Percentiles rank a stretch among this genome's conserved stretches.
Evolutionary conservation across 1,284 basidiomycete genomes (phyloP).

Genomic region (Thecaphora thlaspeos): DNA sequence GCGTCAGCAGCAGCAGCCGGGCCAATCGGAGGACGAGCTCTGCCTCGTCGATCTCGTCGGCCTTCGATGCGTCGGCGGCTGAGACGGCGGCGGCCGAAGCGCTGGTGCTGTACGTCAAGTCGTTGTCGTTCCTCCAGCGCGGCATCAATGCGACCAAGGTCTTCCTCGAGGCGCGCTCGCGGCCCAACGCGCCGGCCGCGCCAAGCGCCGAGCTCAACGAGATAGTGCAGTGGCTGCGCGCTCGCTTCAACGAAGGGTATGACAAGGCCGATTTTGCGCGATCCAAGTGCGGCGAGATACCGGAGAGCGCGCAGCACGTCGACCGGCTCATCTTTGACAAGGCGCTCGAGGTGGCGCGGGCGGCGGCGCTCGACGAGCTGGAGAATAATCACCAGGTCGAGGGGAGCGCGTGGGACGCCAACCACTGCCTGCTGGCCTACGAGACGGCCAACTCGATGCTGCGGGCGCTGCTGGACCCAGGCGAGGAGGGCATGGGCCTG

Average conservation of each 20-base stretch:
- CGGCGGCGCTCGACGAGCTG: conserved; percentile 86
- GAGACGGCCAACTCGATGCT: conserved; percentile 91
- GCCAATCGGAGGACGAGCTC: conserved; percentile 15
- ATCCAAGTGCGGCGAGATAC: conserved; percentile 60
- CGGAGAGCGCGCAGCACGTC: conserved; percentile 60
- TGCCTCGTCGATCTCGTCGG: conserved; percentile 26
- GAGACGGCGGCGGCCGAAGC: conserved; percentile 66
- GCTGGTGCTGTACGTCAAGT: conserved; percentile 86
- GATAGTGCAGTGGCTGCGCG: conserved; percentile 65
- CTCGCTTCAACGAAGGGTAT: conserved; percentile 64
- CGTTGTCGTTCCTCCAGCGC: conserved; percentile 87
- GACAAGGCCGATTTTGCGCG: conserved; percentile 65
- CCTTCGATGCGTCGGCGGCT: conserved; percentile 26
- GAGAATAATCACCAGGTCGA: conserved; percentile 60
- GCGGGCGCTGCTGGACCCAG: conserved; percentile 83
- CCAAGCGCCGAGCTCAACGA: conserved; percentile 63
- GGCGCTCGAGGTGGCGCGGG: conserved; percentile 70
- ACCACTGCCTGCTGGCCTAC: conserved; percentile 84
- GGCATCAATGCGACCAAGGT: conserved; percentile 66
- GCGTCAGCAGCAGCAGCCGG: conserved; percentile 4
- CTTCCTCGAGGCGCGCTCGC: conserved; percentile 58
- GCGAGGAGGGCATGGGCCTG: conserved; percentile 67
- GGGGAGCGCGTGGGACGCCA: conserved; percentile 67
- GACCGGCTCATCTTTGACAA: conserved; percentile 65
- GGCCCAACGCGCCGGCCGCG: conserved; percentile 27